Conservation (phyloP, 441 rosid species). For the Jatropha podagrica region DNA sequence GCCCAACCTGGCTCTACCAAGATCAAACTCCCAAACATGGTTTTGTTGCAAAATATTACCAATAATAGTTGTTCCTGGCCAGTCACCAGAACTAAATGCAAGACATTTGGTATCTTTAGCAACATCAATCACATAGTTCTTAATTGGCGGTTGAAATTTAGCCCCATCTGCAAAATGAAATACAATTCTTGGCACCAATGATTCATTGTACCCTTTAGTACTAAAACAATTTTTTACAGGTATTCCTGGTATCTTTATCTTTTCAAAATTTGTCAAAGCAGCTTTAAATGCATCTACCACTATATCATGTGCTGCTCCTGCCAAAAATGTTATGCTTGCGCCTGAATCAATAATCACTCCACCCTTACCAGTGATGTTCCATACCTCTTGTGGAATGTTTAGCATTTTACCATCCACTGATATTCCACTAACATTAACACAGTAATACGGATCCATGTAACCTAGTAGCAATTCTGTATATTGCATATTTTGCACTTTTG, state of each 20-base stretch:
- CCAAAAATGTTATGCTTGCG: slow-evolving; percentile 27
- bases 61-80: slow-evolving; percentile 16
- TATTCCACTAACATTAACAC: slow-evolving; percentile 27
- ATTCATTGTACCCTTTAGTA: background rate
- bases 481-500: slow-evolving; percentile 10
- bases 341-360: slow-evolving; percentile 35
- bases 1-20: slow-evolving; percentile 20
- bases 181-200: slow-evolving; percentile 17
- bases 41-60: slow-evolving; percentile 37
- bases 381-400: slow-evolving; percentile 15
- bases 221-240: slow-evolving; percentile 18
- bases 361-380: slow-evolving; percentile 11
- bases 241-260: background rate
- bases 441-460: slow-evolving; percentile 15
- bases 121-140: slow-evolving; percentile 28
- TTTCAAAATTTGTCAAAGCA: slow-evolving; percentile 13
- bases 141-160: slow-evolving; percentile 22
- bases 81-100: background rate
- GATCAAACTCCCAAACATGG: slow-evolving; percentile 36
- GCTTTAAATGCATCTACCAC: slow-evolving; percentile 16
- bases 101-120: slow-evolving; percentile 24
- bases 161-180: slow-evolving; percentile 32
- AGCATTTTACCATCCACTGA: slow-evolving; percentile 24
- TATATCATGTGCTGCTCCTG: slow-evolving; percentile 13
- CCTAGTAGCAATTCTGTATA: slow-evolving; percentile 24